These are phyloP conservation scores for Ganoderma resinaceum DNA, from an alignment of 1,284 basidiomycete genomes.

Conservation along the genomic window DNA sequence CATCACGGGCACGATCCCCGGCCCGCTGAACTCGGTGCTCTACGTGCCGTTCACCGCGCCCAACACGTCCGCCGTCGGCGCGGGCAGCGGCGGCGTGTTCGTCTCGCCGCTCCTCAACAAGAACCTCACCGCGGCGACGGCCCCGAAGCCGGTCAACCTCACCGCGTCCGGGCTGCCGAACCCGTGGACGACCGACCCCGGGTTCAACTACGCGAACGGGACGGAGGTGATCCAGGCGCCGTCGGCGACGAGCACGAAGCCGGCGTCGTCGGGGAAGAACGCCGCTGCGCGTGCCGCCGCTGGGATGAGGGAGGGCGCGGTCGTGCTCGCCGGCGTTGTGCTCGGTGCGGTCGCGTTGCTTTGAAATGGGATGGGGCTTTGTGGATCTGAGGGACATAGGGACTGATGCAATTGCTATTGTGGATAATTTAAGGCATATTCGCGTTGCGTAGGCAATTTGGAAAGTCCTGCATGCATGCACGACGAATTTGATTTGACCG, in stretches of 20 bases:
- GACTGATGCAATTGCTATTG: too few relatives aligned
- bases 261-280: conserved; percentile 9
- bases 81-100: conserved; percentile 51
- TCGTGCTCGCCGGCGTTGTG: conserved; percentile 13
- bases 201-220: conserved; percentile 33
- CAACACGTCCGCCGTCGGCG: conserved; percentile 44
- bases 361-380: not conserved
- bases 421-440: too few relatives aligned
- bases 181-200: conserved; percentile 34
- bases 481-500: too few relatives aligned
- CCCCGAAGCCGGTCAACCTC: conserved; percentile 51
- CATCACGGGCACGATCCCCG: conserved; percentile 37
- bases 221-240: conserved; percentile 28
- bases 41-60: conserved; percentile 54
- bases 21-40: conserved; percentile 41
- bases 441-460: too few relatives aligned
- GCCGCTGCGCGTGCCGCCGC: conserved; percentile 12
- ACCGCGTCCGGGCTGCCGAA: conserved; percentile 37
- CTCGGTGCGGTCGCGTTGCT: conserved; percentile 11
- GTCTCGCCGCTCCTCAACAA: conserved; percentile 43
- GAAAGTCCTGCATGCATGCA: too few relatives aligned
- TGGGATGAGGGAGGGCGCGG: conserved; percentile 10
- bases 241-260: conserved; percentile 8
- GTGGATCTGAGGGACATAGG: too few relatives aligned
- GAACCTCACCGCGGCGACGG: conserved; percentile 42